These are phyloP conservation scores for Fistulifera pelliculosa DNA, from an alignment of 108 stramenopile species.

Conservation along the genomic window DNA sequence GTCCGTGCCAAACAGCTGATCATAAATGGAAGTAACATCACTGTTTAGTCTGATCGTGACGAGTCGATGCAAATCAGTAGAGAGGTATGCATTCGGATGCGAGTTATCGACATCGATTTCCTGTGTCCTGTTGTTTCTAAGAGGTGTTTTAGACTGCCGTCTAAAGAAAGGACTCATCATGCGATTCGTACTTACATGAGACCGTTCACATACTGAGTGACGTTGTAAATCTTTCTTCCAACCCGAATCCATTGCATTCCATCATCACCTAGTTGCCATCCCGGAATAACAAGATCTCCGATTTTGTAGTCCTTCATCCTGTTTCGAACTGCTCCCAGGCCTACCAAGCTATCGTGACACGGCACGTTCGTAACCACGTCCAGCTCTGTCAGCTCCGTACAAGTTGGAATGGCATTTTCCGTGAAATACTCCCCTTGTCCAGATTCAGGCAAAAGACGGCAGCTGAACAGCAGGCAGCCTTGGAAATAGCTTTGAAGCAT, in stretches of 20 bases:
- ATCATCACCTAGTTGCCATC: constrained; percentile 35
- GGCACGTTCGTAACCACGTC: not conserved
- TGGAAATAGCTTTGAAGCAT: constrained; percentile 36
- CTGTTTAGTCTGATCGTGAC: constrained; percentile 15
- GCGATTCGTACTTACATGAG: constrained; percentile 41
- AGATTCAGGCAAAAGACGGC: constrained; percentile 26
- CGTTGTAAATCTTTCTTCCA: constrained; percentile 38
- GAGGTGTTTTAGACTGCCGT: constrained; percentile 39
- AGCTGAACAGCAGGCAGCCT: constrained; percentile 26
- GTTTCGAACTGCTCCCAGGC: not conserved
- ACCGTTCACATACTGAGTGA: constrained; percentile 34
- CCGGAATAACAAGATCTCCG: constrained; percentile 14
- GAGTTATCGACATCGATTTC: constrained; percentile 14
- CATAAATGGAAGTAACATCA: constrained; percentile 35
- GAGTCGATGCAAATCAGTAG: not conserved
- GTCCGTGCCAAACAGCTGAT: constrained; percentile 30
- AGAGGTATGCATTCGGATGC: constrained; percentile 19
- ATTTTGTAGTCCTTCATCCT: constrained; percentile 1
- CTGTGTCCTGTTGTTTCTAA: constrained; percentile 36
- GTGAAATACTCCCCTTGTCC: constrained; percentile 11
- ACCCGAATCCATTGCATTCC: constrained; percentile 38
- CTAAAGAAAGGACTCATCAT: constrained; percentile 24
- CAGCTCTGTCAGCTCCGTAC: not conserved
- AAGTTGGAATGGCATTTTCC: not conserved
- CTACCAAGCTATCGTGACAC: constrained; percentile 32